These are phyloP conservation scores for Leccinum imitatum DNA, from an alignment of 768 basidiomycete genomes.

Conservation along the genomic window DNA sequence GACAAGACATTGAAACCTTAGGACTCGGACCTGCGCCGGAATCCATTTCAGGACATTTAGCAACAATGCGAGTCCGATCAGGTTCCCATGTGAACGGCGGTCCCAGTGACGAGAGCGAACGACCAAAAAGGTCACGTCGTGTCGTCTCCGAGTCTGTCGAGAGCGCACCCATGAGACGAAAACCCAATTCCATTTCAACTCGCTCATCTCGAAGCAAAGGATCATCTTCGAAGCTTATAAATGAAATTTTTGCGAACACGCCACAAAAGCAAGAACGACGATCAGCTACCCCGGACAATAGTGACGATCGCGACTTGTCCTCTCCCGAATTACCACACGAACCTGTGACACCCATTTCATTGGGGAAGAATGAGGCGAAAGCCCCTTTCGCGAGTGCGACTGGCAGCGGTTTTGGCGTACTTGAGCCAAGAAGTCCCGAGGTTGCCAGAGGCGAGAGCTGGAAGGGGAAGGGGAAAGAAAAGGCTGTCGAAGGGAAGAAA, in stretches of 20 bases:
- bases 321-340: slow-evolving; percentile 34
- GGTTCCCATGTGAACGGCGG: slow-evolving; percentile 7
- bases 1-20: slow-evolving; percentile 9
- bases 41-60: slow-evolving; percentile 31
- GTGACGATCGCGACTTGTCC: slow-evolving; percentile 18
- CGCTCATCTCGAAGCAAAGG: slow-evolving; percentile 3
- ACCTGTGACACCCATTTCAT: slow-evolving; percentile 34
- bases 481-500: slow-evolving; percentile 34
- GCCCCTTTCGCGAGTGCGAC: slow-evolving; percentile 5
- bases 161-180: slow-evolving; percentile 8
- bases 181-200: slow-evolving; percentile 1
- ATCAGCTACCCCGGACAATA: slow-evolving; percentile 16
- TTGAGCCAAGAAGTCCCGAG: slow-evolving; percentile 55
- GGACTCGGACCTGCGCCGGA: slow-evolving; percentile 23
- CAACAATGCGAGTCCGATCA: slow-evolving; percentile 21
- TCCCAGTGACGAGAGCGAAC: slow-evolving; percentile 1
- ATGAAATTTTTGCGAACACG: background rate
- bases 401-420: slow-evolving; percentile 28
- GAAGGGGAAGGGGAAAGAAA: slow-evolving; percentile 30
- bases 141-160: slow-evolving; percentile 20
- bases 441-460: slow-evolving; percentile 44
- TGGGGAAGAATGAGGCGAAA: slow-evolving; percentile 23
- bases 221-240: slow-evolving; percentile 9
- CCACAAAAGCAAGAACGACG: slow-evolving; percentile 11
- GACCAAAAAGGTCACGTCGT: slow-evolving; percentile 14